Evolutionary conservation across 495 filamentous ascomycete genomes (phyloP).

Genomic region (Aspergillus ellipticus): DNA sequence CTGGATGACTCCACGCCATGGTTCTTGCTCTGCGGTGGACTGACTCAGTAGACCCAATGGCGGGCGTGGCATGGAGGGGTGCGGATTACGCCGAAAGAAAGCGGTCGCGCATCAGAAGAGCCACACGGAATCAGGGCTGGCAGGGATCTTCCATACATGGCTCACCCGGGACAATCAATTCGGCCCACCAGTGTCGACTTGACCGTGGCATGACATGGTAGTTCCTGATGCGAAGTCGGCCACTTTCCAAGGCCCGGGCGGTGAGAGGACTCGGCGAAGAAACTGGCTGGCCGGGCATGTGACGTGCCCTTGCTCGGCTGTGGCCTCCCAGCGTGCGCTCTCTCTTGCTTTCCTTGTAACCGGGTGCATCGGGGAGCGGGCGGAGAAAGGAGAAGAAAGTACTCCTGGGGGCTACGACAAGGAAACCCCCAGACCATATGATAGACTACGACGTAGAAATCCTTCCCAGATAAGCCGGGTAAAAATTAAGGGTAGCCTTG

Average conservation of each 20-base stretch:
- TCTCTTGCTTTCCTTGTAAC: too few species aligned
- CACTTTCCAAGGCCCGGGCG: not conserved
- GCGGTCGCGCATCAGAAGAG: constrained; percentile 5
- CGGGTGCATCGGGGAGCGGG: too few species aligned
- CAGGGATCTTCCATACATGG: constrained; percentile 16
- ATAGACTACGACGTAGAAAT: too few species aligned
- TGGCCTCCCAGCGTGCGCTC: not conserved
- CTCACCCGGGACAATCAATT: constrained; percentile 2
- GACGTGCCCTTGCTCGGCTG: not conserved
- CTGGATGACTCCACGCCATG: constrained; percentile 36
- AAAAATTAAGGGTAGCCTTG: too few species aligned
- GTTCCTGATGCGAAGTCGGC: not conserved
- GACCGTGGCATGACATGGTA: constrained; percentile 8
- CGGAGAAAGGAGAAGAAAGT: too few species aligned
- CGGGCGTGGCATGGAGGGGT: constrained; percentile 12
- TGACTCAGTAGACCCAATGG: constrained; percentile 18
- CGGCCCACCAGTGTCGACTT: not conserved
- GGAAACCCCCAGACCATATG: too few species aligned
- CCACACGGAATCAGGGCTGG: constrained; percentile 6
- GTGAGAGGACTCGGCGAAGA: not conserved
- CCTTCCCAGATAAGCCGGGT: too few species aligned
- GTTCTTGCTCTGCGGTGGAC: constrained; percentile 18
- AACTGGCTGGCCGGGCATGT: constrained; percentile 2
- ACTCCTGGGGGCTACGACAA: too few species aligned
- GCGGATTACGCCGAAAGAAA: not conserved